phyloP scores from a whole-genome alignment of 345 rosid species.

The Arabidopsis arenosa region DNA sequence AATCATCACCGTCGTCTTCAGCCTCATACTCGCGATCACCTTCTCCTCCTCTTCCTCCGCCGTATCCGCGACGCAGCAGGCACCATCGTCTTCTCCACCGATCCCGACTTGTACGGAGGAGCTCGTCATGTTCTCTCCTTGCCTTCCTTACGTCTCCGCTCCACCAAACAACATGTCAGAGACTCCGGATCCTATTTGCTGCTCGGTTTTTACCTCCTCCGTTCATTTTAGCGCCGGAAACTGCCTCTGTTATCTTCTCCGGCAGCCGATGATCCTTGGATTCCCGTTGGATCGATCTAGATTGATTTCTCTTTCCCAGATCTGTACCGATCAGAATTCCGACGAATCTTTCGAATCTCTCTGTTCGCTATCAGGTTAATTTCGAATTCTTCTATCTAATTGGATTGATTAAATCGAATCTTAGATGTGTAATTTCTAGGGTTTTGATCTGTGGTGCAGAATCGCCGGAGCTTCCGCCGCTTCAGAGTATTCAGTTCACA shows the following conservation, averaged over 20 bases:
- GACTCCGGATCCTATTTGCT: conserved; percentile 55
- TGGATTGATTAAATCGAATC: conserved; percentile 6
- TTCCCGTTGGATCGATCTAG: conserved; percentile 74
- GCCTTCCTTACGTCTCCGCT: conserved; percentile 69
- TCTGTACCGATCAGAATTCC: conserved; percentile 45
- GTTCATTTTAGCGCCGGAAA: conserved; percentile 48
- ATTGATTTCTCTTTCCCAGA: conserved; percentile 57
- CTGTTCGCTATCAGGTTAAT: conserved; percentile 54
- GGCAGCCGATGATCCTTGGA: conserved; percentile 68
- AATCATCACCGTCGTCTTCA: conserved; percentile 10
- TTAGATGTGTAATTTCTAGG: neutral
- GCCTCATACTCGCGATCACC: conserved; percentile 25
- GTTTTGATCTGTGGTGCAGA: conserved; percentile 42
- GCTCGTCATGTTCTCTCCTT: conserved; percentile 76
- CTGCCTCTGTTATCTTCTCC: conserved; percentile 79
- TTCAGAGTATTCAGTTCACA: conserved; percentile 45
- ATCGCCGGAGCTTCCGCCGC: conserved; percentile 56
- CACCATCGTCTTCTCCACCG: conserved; percentile 41
- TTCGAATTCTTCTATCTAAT: neutral
- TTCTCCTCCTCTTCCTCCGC: conserved; percentile 26
- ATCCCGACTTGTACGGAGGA: conserved; percentile 50
- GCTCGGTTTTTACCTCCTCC: conserved; percentile 58
- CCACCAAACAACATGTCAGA: conserved; percentile 65
- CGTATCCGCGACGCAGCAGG: conserved; percentile 28
- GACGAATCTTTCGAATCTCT: conserved; percentile 49